Base-by-base conservation (phyloP, 164 flowering plant genomes). In the Platanus orientalis region DNA sequence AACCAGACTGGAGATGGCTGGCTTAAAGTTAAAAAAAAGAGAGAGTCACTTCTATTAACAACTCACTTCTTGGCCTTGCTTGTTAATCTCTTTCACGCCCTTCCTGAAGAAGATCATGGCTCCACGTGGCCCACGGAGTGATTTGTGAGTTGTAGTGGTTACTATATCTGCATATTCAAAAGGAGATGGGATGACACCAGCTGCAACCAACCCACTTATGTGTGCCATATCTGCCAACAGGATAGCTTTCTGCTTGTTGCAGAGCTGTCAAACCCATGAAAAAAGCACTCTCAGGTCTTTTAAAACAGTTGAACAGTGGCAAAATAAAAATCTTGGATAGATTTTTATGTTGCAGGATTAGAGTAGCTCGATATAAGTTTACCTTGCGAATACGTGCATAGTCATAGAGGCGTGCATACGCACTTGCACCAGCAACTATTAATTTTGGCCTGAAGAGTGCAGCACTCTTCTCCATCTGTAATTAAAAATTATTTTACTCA, bases 161-260 rank as follows among this genome's bases (percentile, higher is more conserved):
- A 95, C 99, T 4, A 95, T 78, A 79, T 95, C 99, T 17, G 99
- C 97, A 81, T 85, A 92, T 0, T 92, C 99, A 77, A 95, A 95
- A 24, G 99, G 99, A 32, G 99, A 95, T 49, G 97, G 98, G 63
- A 95, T 88, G 54, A 95, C 98, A 65, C 84, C 99, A 61, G 95
- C 99, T 40, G 99, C 97, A 69, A 95, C 99, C 76, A 92, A 69
- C 52, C 99, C 99, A 78, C 99, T 95, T 42, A 95, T 95, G 69
- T 95, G 99, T 42, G 99, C 98, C 99, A 95, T 95, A 71, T 95
- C 99, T n/a, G 99, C 99, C 82, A 95, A 71, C 80, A 95, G 27
- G 40, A 95, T 67, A 34, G 99, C 91, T 68, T 95, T 95, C 65
- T 92, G 99, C 75, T 92, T 95, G 81, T 90, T 74, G 66, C 97